Conservation (phyloP, 163 green algal species). For the Chlamydomonas reinhardtii region DNA sequence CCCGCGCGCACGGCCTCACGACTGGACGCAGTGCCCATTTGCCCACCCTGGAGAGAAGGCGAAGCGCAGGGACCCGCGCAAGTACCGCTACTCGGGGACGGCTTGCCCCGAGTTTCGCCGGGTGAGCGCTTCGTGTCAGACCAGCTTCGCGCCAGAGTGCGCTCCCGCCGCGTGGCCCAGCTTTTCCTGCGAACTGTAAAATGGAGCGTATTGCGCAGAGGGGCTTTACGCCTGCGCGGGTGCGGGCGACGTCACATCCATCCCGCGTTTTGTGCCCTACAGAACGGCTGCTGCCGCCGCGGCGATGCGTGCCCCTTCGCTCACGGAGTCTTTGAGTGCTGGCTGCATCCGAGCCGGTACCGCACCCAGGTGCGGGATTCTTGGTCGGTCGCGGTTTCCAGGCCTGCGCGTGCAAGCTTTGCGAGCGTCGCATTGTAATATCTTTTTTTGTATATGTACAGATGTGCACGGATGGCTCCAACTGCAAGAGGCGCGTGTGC, state of each 20-base stretch:
- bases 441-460: too few species aligned
- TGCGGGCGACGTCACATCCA: too few species aligned
- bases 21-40: slow-evolving; percentile 94
- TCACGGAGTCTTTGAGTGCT: slow-evolving; percentile 94
- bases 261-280: background rate
- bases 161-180: too few species aligned
- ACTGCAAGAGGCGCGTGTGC: slow-evolving; percentile 88
- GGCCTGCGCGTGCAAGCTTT: background rate
- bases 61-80: slow-evolving; percentile 78
- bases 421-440: background rate
- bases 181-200: background rate
- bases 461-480: slow-evolving; percentile 87
- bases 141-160: too few species aligned
- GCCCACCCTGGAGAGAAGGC: slow-evolving; percentile 90
- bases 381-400: background rate
- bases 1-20: slow-evolving; percentile 77
- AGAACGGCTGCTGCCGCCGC: slow-evolving; percentile 77
- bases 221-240: too few species aligned
- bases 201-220: background rate
- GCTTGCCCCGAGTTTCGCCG: slow-evolving; percentile 89
- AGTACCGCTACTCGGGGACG: slow-evolving; percentile 83
- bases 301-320: slow-evolving; percentile 85
- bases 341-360: slow-evolving; percentile 90
- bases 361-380: slow-evolving; percentile 71
- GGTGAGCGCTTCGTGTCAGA: slow-evolving; percentile 55